These are phyloP conservation scores for Capsicum baccatum DNA, from an alignment of 257 asterid genomes.

Conservation along the genomic window DNA sequence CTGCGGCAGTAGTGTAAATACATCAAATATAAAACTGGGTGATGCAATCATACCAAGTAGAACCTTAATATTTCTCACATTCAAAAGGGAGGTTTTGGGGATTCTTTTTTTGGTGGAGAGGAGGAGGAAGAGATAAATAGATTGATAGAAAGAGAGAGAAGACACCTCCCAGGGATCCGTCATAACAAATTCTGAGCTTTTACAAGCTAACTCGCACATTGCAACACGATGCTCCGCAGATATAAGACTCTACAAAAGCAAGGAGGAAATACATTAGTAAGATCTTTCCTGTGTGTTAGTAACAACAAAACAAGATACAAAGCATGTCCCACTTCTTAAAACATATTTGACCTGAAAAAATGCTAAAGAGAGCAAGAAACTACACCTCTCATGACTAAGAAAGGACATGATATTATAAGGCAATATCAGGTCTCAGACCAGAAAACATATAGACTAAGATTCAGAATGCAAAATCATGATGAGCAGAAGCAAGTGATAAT, in stretches of 20 bases:
- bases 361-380: not conserved
- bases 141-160: constrained; percentile 22
- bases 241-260: constrained; percentile 62
- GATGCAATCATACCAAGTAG: not conserved
- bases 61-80: not conserved
- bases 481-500: not conserved
- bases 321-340: constrained; percentile 6
- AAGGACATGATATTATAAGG: not conserved
- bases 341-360: not conserved
- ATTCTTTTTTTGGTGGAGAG: no score
- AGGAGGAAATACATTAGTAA: constrained; percentile 2
- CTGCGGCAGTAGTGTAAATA: not conserved
- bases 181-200: constrained; percentile 86
- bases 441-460: not conserved
- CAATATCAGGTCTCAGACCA: constrained; percentile 1
- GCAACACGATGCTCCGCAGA: constrained; percentile 74
- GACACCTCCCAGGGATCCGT: constrained; percentile 95
- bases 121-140: no score
- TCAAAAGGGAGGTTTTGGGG: not conserved
- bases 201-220: constrained; percentile 84
- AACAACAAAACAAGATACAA: not conserved
- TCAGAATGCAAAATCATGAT: not conserved
- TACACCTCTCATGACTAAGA: constrained; percentile 2
- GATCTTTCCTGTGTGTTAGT: not conserved
- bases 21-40: not conserved